Evolutionary conservation across 768 basidiomycete species (phyloP).

Genomic region (Hortiboletus campestris): DNA sequence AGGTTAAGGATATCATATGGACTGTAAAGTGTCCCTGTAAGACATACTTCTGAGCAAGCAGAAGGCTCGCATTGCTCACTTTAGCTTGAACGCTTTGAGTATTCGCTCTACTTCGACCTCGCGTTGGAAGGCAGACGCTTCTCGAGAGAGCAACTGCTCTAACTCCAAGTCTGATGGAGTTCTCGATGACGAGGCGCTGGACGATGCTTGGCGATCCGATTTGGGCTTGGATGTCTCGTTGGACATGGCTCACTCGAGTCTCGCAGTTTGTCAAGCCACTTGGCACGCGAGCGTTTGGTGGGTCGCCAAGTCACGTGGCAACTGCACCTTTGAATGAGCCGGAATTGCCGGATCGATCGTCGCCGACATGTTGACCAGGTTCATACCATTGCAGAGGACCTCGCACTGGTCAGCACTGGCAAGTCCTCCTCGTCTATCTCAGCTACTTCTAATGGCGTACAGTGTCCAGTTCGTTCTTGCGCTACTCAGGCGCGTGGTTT

Average conservation of each 20-base stretch:
- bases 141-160: conserved; percentile 76
- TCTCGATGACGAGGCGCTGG: conserved; percentile 9
- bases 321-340: not conserved
- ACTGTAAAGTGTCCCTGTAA: conserved; percentile 38
- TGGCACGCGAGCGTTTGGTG: not conserved
- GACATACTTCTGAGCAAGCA: not conserved
- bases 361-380: conserved; percentile 2
- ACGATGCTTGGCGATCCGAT: not conserved
- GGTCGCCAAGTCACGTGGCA: conserved; percentile 20
- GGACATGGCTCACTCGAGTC: conserved; percentile 23
- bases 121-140: conserved; percentile 82
- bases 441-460: not conserved
- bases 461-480: not conserved
- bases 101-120: conserved; percentile 91
- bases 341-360: not conserved
- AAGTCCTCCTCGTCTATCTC: not conserved
- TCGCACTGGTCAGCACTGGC: not conserved
- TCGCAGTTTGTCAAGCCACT: not conserved
- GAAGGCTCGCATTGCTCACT: conserved; percentile 52
- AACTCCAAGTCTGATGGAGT: conserved; percentile 50
- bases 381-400: not conserved
- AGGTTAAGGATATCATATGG: conserved; percentile 94
- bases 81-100: conserved; percentile 92
- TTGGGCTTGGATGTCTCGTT: conserved; percentile 18
- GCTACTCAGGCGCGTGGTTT: not conserved